A percentile compares a stretch with the other conserved stretches of the same genome.
Conservation (phyloP, 768 basidiomycete genomes). For the Leccinellum albellum region DNA sequence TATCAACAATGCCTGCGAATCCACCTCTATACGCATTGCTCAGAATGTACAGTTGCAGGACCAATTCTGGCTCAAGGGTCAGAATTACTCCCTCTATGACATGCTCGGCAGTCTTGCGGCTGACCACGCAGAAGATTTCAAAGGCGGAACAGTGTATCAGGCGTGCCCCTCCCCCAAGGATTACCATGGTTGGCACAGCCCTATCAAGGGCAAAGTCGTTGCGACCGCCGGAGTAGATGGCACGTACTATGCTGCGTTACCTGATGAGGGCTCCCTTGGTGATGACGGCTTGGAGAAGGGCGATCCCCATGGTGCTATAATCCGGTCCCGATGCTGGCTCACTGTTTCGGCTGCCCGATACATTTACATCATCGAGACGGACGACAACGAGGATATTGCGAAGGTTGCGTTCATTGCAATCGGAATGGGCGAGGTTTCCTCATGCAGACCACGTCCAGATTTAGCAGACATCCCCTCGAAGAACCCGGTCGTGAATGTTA, state of each 20-base stretch:
- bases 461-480: no score
- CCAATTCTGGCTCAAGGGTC: neutral
- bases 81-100: neutral
- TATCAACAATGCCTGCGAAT: neutral
- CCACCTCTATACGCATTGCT: neutral
- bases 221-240: neutral
- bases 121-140: no score
- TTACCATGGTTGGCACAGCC: neutral
- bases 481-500: no score
- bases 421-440: no score
- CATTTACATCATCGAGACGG: no score
- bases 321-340: no score
- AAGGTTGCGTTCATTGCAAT: no score
- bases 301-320: no score
- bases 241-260: neutral
- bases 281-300: no score
- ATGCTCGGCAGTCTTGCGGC: neutral
- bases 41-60: neutral
- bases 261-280: neutral
- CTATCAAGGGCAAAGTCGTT: neutral
- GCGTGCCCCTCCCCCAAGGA: neutral
- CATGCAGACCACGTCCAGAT: no score
- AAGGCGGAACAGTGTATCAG: neutral
- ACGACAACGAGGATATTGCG: no score
- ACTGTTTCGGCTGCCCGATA: no score